Base-by-base conservation (phyloP, 176 grass and related monocot genomes). In the Saccharum officinarum region DNA sequence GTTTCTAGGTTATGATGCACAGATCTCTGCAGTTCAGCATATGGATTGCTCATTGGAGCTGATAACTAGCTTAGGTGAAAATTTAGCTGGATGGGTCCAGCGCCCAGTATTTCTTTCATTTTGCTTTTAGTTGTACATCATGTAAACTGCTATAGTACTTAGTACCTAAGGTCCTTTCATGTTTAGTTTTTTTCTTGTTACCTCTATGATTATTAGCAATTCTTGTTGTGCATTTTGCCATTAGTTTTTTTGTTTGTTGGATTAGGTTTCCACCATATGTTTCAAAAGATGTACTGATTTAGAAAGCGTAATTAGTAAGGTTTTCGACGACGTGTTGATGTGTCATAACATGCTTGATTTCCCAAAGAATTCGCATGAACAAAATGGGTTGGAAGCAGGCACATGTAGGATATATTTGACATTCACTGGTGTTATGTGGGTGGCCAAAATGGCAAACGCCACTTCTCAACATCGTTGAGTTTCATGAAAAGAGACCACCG, bases 201-300 rank as follows among this genome's bases (percentile, higher is more conserved):
- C 17, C 39, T 82, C 4, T 70, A 45, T 33, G 26, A 40, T 79
- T 46, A 39, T 20, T 68, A 59, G 6, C 69, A 26, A 49, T 50
- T 54, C 12, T 63, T 34, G 50, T 23, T 42, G 25, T 23, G 55
- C 14, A 57, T 33, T 12, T 17, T 76, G 22, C 37, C 74, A 84
- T 67, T 44, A 33, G 34, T 76, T 81, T 76, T 76, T 69, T 44
- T 88, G 18, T 67, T 79, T 83, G 16, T n/a, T 52, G 42, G 37
- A 73, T 75, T 54, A 54, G 44, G 59, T 57, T 73, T 73, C 44
- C 36, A 13, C 10, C 14, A 4, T 80, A 22, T 68, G 54, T 16
- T 78, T 79, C 30, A 25, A 40, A 64, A 81, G 33, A 18, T 16
- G 33, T 63, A 25, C 9, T 54, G 52, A 14, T 66, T 64, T 62